Base-by-base conservation (phyloP, 306 rosid genomes). In the Potentilla sterilis region DNA sequence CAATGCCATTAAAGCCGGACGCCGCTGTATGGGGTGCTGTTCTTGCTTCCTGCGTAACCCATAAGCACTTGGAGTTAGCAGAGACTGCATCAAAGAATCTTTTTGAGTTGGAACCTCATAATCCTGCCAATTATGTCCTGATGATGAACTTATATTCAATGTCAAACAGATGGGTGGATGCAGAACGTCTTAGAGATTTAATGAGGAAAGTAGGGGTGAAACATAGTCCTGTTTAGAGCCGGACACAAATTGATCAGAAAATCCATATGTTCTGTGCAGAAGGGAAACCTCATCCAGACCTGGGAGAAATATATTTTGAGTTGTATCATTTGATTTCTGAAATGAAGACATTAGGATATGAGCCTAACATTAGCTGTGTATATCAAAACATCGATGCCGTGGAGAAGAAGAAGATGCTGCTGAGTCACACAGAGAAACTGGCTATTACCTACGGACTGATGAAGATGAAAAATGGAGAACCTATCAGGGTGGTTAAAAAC, bases 381-480 rank as follows among this genome's bases (percentile, higher is more conserved):
- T 76, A 83, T 81, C 91, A 90, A 83, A 87, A 88, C 68, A 82
- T 85, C 44, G 90, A 85, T 13, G 82, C 76, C 47, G 66, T 1
- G 52, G 89, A 88, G 81, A 90, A 88, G 82, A 86, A 87, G 80
- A 85, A 88, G 82, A 64, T 84, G 80, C 82, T 88, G 46, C 82
- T 88, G 42, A 79, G 96, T 82, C 93, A 85, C 85, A 84, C 96
- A 4, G 93, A 88, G 84, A 91, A 91, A 84, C 75, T 87, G 78
- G 96, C 96, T 8, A 84, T 91, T 71, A 79, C 91, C 7, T 88
- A 84, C 81, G 93, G 88, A 79, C 54, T 91, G 69, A 82, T 88
- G 85, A 88, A 88, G 72, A 63, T 51, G 28, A 85, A 78, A 74
- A 49, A 73, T 41, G 83, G 85, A 59, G 81, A 78, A 55, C 89